Percentiles rank a stretch among this genome's conserved stretches.
These are phyloP conservation scores for Chrysanthemum lavandulifolium DNA, from an alignment of 129 eudicot species.

Conservation along the genomic window DNA sequence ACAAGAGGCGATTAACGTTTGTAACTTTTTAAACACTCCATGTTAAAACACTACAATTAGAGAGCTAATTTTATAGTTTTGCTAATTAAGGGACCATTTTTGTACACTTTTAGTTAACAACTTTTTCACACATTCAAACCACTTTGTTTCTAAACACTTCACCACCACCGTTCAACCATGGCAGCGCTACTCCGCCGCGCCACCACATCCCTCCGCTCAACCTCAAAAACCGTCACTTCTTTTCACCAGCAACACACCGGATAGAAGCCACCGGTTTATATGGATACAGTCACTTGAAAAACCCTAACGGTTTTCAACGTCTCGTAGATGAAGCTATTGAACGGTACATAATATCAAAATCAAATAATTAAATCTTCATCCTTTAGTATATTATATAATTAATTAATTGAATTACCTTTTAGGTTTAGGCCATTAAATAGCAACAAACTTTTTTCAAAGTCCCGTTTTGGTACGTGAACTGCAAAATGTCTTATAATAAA, in stretches of 20 bases:
- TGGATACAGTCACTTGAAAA: constrained; percentile 66
- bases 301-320: constrained; percentile 82
- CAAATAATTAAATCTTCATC: not conserved
- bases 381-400: not conserved
- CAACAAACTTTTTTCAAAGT: too few species aligned
- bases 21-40: too few species aligned
- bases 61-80: not conserved
- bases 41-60: too few species aligned
- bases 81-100: not conserved
- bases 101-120: not conserved
- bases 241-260: constrained; percentile 30
- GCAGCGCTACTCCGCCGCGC: constrained; percentile 40
- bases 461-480: too few species aligned
- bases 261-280: constrained; percentile 68
- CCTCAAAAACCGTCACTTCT: constrained; percentile 20
- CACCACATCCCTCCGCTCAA: constrained; percentile 25
- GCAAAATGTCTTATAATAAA: too few species aligned
- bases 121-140: not conserved
- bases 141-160: too few species aligned
- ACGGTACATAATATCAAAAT: constrained; percentile 36
- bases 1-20: too few species aligned
- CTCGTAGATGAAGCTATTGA: constrained; percentile 90
- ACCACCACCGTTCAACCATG: constrained; percentile 26
- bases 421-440: too few species aligned
- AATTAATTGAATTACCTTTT: not conserved